Conservation (phyloP, 345 rosid genomes). For the Isatis tinctoria region DNA sequence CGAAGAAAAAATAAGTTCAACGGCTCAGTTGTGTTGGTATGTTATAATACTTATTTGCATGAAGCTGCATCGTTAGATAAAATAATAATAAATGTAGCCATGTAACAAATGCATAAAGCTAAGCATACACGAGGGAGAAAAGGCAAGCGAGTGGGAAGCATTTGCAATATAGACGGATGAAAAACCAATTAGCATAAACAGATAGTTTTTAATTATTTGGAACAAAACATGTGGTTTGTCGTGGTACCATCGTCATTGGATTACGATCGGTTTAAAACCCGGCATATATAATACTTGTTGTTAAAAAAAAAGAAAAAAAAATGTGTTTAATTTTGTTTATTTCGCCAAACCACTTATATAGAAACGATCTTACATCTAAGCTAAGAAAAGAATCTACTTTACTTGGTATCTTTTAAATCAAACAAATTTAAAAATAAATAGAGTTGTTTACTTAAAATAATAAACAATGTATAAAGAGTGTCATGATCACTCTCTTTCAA, state of each 20-base stretch:
- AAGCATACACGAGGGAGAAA: not conserved
- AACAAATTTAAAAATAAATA: not conserved
- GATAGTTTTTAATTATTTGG: not conserved
- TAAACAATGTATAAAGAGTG: constrained; percentile 1
- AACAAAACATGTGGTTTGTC: not conserved
- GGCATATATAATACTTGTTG: not conserved
- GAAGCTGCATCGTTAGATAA: too few relatives aligned
- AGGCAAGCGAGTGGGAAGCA: not conserved
- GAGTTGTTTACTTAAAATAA: not conserved
- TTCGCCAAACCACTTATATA: constrained; percentile 2
- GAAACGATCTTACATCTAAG: constrained; percentile 18
- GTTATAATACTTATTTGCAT: too few relatives aligned
- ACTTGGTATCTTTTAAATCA: constrained; percentile 12
- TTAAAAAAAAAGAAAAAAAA: not conserved
- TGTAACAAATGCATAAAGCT: not conserved
- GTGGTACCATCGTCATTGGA: not conserved
- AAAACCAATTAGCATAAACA: not conserved
- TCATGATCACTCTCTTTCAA: constrained; percentile 28
- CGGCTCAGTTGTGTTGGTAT: not conserved
- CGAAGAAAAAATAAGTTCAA: not conserved
- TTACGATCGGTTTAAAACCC: not conserved
- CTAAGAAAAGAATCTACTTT: constrained; percentile 37
- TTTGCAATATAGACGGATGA: not conserved
- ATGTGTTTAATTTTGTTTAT: not conserved
- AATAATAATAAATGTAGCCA: not conserved